A percentile compares a stretch with the other conserved stretches of the same genome.
These are phyloP conservation scores for Aspergillus ochraceus DNA, from an alignment of 2,329 filamentous ascomycete species.

Conservation along the genomic window DNA sequence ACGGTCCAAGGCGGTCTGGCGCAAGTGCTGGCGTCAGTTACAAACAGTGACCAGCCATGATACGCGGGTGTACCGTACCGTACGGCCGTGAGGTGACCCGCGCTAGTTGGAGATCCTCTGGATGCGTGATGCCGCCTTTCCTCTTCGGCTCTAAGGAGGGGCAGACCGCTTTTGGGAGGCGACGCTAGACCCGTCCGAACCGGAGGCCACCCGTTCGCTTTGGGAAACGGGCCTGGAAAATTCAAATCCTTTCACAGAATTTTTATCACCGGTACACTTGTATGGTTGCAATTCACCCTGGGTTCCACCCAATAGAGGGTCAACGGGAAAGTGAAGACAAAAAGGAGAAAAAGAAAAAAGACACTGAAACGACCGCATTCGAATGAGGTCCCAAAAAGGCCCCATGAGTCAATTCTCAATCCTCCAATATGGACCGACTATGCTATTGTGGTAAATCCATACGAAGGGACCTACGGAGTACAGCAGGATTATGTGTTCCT, in stretches of 20 bases:
- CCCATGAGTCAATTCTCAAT: background rate
- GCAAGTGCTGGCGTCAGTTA: conserved; percentile 9
- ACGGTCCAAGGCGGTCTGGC: conserved; percentile 14
- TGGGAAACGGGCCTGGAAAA: conserved; percentile 9
- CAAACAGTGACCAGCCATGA: conserved; percentile 17
- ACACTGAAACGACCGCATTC: background rate
- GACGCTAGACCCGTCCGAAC: conserved; percentile 14
- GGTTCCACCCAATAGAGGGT: background rate
- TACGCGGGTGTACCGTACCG: conserved; percentile 18
- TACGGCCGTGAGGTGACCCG: conserved; percentile 11
- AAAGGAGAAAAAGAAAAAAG: background rate
- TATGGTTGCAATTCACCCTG: conserved; percentile 2
- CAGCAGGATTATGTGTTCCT: background rate
- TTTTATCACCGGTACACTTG: conserved; percentile 4
- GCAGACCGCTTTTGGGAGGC: conserved; percentile 1
- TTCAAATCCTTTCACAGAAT: conserved; percentile 9
- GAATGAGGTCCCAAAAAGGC: background rate
- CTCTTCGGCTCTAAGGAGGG: conserved; percentile 13
- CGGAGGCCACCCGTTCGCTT: conserved; percentile 3
- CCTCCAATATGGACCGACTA: background rate
- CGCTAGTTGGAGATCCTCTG: conserved; percentile 30
- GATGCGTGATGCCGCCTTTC: conserved; percentile 15
- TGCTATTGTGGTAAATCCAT: background rate
- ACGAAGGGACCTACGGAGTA: background rate
- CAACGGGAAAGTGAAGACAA: background rate